phyloP scores from a whole-genome alignment of 2,329 filamentous ascomycete genomes.

The Fusarium chaquense region DNA sequence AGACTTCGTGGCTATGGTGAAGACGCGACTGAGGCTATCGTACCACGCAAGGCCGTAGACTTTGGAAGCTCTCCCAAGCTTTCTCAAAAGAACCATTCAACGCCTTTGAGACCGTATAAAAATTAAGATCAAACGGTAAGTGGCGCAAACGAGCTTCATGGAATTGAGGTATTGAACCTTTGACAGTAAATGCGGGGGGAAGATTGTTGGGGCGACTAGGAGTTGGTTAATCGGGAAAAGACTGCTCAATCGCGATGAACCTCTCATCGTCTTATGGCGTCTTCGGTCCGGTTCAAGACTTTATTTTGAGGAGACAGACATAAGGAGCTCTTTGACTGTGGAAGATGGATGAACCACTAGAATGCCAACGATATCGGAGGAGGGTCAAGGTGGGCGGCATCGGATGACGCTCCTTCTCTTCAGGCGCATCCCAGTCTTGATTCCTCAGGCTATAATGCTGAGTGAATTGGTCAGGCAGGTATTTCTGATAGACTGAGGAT shows the following conservation, averaged over 20 bases:
- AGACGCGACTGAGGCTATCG: neutral
- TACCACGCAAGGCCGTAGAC: neutral
- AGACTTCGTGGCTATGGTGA: neutral
- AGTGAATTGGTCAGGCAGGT: neutral
- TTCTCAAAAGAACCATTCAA: neutral
- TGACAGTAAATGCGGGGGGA: neutral
- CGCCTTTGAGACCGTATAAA: neutral
- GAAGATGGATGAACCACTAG: neutral
- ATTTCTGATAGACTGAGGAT: neutral
- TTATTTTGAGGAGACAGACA: neutral
- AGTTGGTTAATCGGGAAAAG: neutral
- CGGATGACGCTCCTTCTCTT: neutral
- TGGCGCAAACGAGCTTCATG: neutral
- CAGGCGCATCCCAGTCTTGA: neutral
- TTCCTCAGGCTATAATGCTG: neutral
- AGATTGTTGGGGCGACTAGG: neutral
- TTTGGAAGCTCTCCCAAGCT: neutral
- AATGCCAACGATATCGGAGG: neutral
- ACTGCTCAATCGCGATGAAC: neutral
- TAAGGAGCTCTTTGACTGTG: neutral
- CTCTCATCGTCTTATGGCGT: neutral
- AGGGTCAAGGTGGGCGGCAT: neutral
- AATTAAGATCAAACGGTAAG: neutral
- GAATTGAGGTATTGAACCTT: neutral
- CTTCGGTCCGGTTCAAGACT: slow-evolving; percentile 19